A percentile compares a stretch with the other conserved stretches of the same genome.
Evolutionary conservation across 768 basidiomycete species (phyloP).

Genomic region (Mrakia blollopis): DNA sequence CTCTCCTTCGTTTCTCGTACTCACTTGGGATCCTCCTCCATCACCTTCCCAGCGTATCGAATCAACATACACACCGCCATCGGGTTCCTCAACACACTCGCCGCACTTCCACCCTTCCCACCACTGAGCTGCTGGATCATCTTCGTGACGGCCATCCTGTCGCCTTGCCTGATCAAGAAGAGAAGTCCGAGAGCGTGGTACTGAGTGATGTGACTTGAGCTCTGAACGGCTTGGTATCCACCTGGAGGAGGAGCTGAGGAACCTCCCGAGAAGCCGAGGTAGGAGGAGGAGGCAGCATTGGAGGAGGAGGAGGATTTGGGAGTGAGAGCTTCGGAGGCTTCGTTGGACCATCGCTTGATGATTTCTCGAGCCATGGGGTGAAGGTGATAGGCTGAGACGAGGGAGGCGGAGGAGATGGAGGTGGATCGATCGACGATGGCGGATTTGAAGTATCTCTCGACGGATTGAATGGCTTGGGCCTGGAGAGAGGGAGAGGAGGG

Average conservation of each 20-base stretch:
- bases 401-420: slow-evolving; percentile 89
- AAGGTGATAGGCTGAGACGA: slow-evolving; percentile 95
- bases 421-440: slow-evolving; percentile 96
- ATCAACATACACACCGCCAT: slow-evolving; percentile 99
- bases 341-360: slow-evolving; percentile 98
- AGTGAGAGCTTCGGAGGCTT: slow-evolving; percentile 92
- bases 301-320: slow-evolving; percentile 67
- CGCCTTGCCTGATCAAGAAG: slow-evolving; percentile 91
- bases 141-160: slow-evolving; percentile 98
- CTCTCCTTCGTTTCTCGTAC: slow-evolving; percentile 42
- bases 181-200: slow-evolving; percentile 93
- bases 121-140: slow-evolving; percentile 88
- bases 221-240: slow-evolving; percentile 71
- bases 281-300: slow-evolving; percentile 43
- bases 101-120: slow-evolving; percentile 63
- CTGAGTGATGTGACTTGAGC: slow-evolving; percentile 88
- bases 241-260: slow-evolving; percentile 45
- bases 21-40: slow-evolving; percentile 98
- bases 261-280: slow-evolving; percentile 48
- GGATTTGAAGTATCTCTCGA: slow-evolving; percentile 98
- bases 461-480: slow-evolving; percentile 84
- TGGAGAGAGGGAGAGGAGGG: background rate
- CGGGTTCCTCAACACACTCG: slow-evolving; percentile 82
- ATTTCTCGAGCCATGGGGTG: slow-evolving; percentile 90
- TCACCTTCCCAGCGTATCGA: slow-evolving; percentile 95